Base-by-base conservation (phyloP, 2,329 filamentous ascomycete species). In the Penicillium sp. region DNA sequence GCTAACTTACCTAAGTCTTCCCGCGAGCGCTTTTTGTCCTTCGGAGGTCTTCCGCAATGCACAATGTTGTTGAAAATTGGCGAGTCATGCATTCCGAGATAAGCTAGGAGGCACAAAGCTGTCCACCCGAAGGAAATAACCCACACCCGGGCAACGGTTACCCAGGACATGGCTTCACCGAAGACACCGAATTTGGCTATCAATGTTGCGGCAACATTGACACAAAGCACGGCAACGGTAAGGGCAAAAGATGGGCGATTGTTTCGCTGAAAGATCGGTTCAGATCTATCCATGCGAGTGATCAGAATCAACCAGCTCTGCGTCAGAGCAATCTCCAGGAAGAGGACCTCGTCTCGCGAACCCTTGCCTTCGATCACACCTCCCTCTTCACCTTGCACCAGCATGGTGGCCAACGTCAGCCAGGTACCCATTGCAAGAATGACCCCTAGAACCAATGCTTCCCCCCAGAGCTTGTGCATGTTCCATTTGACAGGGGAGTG, bases 281-380 rank as follows among this genome's bases (percentile, higher is more conserved):
- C 33, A 4, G 34, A 10, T 32, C 88, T 88, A 72, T 90, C 90
- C 73, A 88, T 85, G 78, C 89, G 88, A 57, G 88, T 95, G 74
- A 95, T 91, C 77, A 95, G 94, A 72, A 95, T 95, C 45, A 95
- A 80, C 88, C 89, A 95, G 76, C 94, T 95, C 78, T 95, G 87
- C 53, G 88, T 90, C 48, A 95, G 80, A 12, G 87, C 88, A 69
- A 95, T 87, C 74, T 95, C 82, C 33, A 95, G 83, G 80, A 95
- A 95, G 64, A 95, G 73, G 51, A 95, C 83, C 61, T 83, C 82
- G 61, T 95, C 87, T 48, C 87, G 75, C 66, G 84, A 80, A 79
- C 88, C 88, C 62, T 85, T 87, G 75, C 93, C 91, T 78, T 95
- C 86, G 58, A 90, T 85, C 61, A 95, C 91, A 79, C 88, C 88